A percentile compares a stretch with the other conserved stretches of the same genome.
Evolutionary conservation across 2,329 filamentous ascomycete genomes (phyloP).

Genomic region (Trichophyton schoenleinii): DNA sequence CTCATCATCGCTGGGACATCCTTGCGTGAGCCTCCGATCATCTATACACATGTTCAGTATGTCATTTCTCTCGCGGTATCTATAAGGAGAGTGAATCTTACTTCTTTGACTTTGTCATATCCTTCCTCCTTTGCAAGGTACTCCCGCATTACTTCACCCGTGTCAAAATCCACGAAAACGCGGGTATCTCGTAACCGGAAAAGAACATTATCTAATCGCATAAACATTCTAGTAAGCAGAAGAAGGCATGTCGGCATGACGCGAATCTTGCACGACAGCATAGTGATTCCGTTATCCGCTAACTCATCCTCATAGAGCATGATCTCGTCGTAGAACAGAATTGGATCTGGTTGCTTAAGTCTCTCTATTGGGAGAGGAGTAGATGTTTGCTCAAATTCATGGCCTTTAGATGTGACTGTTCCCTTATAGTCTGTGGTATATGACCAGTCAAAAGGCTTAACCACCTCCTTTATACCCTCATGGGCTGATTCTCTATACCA

Average conservation of each 20-base stretch:
- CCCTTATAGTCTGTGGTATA: constrained; percentile 84
- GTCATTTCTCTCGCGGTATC: not conserved
- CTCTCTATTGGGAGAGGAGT: constrained; percentile 68
- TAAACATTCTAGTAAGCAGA: constrained; percentile 74
- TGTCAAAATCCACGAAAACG: constrained; percentile 79
- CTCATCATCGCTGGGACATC: constrained; percentile 65
- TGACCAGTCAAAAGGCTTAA: constrained; percentile 96
- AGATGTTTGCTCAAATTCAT: constrained; percentile 34
- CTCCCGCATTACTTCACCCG: constrained; percentile 68
- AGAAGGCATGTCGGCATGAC: constrained; percentile 86
- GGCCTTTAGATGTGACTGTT: constrained; percentile 33
- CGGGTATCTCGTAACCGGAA: constrained; percentile 80
- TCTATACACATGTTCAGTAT: constrained; percentile 23
- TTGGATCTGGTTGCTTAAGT: constrained; percentile 78
- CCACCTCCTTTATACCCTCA: constrained; percentile 78
- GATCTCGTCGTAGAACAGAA: constrained; percentile 92
- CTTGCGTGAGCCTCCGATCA: constrained; percentile 47
- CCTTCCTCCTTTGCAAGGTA: constrained; percentile 77
- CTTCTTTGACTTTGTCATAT: constrained; percentile 64
- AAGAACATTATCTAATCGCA: constrained; percentile 83
- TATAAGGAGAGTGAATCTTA: constrained; percentile 28
- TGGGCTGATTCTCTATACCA: constrained; percentile 58
- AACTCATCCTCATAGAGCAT: constrained; percentile 95
- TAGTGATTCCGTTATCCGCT: constrained; percentile 89
- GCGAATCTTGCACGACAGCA: constrained; percentile 79